Evolutionary conservation across 805 yeast genomes (phyloP), one percentile per base, ranked within the genome.

Genomic region (Teunomyces stri): DNA sequence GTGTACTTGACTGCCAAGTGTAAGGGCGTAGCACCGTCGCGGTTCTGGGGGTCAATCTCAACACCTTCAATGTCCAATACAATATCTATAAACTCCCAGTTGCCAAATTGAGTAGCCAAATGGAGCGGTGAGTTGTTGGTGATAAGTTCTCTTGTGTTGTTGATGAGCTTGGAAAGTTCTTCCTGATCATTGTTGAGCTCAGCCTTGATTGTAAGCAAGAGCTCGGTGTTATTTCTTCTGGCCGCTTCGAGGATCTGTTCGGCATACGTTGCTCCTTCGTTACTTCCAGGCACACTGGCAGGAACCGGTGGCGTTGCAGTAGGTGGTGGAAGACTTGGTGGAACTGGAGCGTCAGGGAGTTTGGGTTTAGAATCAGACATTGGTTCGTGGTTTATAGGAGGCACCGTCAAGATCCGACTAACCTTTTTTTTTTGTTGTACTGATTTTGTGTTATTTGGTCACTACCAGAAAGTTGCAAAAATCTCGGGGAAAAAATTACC

Each of bases 1-100:
- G 91, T 76, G 64, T 87, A 92, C 51, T 78, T 79, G 10, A 85
- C 96, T 4, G 96, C 95, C 51, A 79, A 69, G 66, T 92, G 98
- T 52, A 94, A 76, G 11, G 99, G 97, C 1, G 97, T 89, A 53
- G 88, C 91, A 33, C 90, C 91, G 44, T 85, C 85, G 31, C 82
- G 75, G 64, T 87, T 87, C 35, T 67, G 62, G 1, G 96, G 94
- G 64, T 94, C 96, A 27, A 91, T 83, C 55, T 91, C 96, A 15
- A 91, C 90, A 2, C 94, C 96, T 50, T 88, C 96, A 46, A 85
- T 84, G 64, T 92, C 97, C 50, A 92, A 73, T 15, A 92, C 70
- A 43, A 77, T 68, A 62, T 92, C 97, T 60, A 94, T 72, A 30
- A 87, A 87, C 58, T 90, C 97, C 78, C 85, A 88, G 46, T 88